Evolutionary conservation across 805 yeast genomes (phyloP), one percentile per base, ranked within the genome.

Genomic region (Yarrowia hollandica): DNA sequence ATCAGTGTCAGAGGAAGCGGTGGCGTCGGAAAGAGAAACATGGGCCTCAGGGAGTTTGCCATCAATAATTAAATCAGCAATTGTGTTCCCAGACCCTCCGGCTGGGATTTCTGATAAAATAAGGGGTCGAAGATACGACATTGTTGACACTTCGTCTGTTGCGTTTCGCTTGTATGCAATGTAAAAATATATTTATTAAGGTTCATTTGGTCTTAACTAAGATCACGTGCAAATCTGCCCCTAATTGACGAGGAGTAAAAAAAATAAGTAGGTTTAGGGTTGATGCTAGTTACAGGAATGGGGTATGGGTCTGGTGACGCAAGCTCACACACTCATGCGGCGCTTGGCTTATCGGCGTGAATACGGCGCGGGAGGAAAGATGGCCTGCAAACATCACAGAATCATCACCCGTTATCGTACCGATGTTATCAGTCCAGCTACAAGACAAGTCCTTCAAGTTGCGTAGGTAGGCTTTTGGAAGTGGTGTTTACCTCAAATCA

Each of bases 41-140:
- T 48, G 39, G 18, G 55, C 39, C n/a, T 48, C 55, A 6, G 55
- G 55, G 4, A 48, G 55, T 22, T 48, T 48, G n/a, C 39, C 55
- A 22, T 31, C 25, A 15, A 48, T 48, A 12, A 48, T 48, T 21
- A 48, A 39, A 16, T 48, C 55, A 11, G 55, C 55, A 48, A 48
- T 48, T 22, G 55, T 30, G 34, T 48, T 48, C 8, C 55, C 55
- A 12, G 39, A 48, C 21, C 55, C 55, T 11, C 23, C 55, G 14
- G 55, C 10, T 3, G 38, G 30, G 30, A 11, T 16, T 33, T 48
- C 55, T 14, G 55, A 19, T 12, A 48, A 39, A 48, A 33, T 48
- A 15, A 48, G 55, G 28, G 38, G 39, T 33, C 34, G 38, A 11
- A 48, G 55, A 33, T 48, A 48, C 22, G 39, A 48, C 55, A 48